Conservation (phyloP, 2,329 filamentous ascomycete genomes). For the Aspergillus latus region DNA sequence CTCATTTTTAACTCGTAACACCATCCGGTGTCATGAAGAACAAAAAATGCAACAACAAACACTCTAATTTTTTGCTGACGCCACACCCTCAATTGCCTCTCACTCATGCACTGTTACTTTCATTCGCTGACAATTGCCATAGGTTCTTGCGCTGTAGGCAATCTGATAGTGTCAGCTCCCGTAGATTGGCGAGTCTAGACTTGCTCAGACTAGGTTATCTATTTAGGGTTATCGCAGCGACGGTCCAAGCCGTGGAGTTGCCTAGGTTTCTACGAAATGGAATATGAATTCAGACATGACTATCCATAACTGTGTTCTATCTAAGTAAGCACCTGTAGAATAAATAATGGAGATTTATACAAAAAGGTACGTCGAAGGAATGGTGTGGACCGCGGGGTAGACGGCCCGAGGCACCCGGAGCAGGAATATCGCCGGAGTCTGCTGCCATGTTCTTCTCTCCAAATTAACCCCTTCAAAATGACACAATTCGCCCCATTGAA, state of each 20-base stretch:
- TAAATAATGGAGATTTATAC: neutral
- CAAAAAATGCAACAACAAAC: constrained; percentile 60
- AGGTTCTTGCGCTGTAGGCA: neutral
- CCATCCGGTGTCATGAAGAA: constrained; percentile 54
- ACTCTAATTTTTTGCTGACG: constrained; percentile 74
- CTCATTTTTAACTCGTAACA: constrained; percentile 63
- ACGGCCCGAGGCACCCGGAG: constrained; percentile 20
- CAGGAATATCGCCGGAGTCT: constrained; percentile 19
- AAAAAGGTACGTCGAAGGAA: neutral
- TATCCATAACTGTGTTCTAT: too few species aligned
- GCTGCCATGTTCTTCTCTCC: constrained; percentile 19
- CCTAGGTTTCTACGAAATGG: too few species aligned
- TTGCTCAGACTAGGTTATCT: neutral
- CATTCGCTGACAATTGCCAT: constrained; percentile 14
- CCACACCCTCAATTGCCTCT: constrained; percentile 18
- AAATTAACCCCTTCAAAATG: constrained; percentile 52
- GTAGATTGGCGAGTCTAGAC: neutral
- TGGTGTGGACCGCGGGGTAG: constrained; percentile 8
- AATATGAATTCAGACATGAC: too few species aligned
- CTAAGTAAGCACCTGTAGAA: neutral
- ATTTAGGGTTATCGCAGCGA: neutral
- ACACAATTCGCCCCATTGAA: constrained; percentile 77
- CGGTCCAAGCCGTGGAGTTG: too few species aligned
- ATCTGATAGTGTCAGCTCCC: neutral
- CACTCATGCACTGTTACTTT: constrained; percentile 2